phyloP scores from a whole-genome alignment of 2,329 filamentous ascomycete genomes.

The Pezicula neosporulosa region DNA sequence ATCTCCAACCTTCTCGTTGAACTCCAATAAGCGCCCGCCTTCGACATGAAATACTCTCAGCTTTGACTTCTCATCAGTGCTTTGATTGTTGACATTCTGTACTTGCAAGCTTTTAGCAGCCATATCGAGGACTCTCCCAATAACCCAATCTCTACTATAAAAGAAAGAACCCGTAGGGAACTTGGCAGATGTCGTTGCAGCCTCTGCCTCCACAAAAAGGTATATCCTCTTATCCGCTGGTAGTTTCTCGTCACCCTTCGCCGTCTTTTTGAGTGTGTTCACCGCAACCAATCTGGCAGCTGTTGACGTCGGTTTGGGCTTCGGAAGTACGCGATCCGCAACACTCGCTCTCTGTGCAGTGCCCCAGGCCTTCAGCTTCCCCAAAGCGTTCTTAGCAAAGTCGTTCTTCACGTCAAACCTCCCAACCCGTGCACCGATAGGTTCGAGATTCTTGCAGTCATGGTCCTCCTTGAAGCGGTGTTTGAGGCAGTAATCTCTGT shows the following conservation, averaged over 20 bases:
- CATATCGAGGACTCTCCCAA: slow-evolving; percentile 76
- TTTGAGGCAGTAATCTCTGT: slow-evolving; percentile 72
- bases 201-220: slow-evolving; percentile 84
- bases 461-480: slow-evolving; percentile 79
- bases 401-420: slow-evolving; percentile 49
- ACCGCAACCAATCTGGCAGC: slow-evolving; percentile 66
- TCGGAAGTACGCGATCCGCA: slow-evolving; percentile 49
- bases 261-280: slow-evolving; percentile 77
- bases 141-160: slow-evolving; percentile 82
- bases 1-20: slow-evolving; percentile 77
- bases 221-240: slow-evolving; percentile 84
- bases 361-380: slow-evolving; percentile 77
- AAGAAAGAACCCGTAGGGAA: slow-evolving; percentile 79
- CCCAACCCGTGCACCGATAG: slow-evolving; percentile 47
- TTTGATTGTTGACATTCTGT: slow-evolving; percentile 79
- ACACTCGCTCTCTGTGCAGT: slow-evolving; percentile 62
- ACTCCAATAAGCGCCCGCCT: slow-evolving; percentile 80
- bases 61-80: slow-evolving; percentile 71
- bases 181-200: slow-evolving; percentile 79
- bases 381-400: slow-evolving; percentile 70
- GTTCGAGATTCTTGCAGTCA: slow-evolving; percentile 74
- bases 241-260: slow-evolving; percentile 86
- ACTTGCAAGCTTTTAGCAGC: slow-evolving; percentile 76
- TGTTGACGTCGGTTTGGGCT: slow-evolving; percentile 59
- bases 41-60: slow-evolving; percentile 92